Conservation (phyloP, 1,284 basidiomycete genomes). For the Cyathus pygmaeus region DNA sequence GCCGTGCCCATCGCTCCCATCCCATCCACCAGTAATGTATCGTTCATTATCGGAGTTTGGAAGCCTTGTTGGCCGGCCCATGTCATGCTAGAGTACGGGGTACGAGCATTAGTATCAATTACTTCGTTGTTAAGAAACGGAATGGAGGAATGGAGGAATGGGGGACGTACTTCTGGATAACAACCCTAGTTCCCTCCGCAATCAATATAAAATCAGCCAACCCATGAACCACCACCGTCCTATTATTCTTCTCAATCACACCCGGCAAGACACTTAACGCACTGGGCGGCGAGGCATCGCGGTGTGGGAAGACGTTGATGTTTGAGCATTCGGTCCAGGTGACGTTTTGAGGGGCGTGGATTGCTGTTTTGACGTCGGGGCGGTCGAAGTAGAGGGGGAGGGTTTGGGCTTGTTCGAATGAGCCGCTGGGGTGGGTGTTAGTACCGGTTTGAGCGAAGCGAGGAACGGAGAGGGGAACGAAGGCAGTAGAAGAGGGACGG, state of each 20-base stretch:
- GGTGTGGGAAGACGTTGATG: conserved; percentile 66
- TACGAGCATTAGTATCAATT: not conserved
- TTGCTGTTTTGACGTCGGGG: conserved; percentile 74
- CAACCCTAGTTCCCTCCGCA: conserved; percentile 75
- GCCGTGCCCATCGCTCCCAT: conserved; percentile 71
- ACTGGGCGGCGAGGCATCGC: conserved; percentile 70
- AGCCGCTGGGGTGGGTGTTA: conserved; percentile 53
- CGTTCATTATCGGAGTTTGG: conserved; percentile 69
- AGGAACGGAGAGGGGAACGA: too few relatives aligned
- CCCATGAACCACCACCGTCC: conserved; percentile 77
- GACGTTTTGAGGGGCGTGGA: conserved; percentile 74
- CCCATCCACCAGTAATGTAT: conserved; percentile 76
- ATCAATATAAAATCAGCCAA: conserved; percentile 78
- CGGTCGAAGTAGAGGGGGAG: conserved; percentile 74
- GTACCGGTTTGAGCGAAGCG: too few relatives aligned
- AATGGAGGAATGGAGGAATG: conserved; percentile 6
- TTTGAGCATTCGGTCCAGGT: conserved; percentile 74
- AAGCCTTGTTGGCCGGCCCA: conserved; percentile 79
- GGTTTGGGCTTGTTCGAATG: conserved; percentile 61
- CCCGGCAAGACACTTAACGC: conserved; percentile 72
- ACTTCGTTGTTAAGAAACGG: not conserved
- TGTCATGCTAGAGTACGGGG: conserved; percentile 82
- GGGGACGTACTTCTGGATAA: conserved; percentile 78
- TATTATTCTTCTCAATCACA: conserved; percentile 79
- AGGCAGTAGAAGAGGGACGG: too few relatives aligned